Conservation (phyloP, 2,329 filamentous ascomycete species). For the Fusarium anguioides region DNA sequence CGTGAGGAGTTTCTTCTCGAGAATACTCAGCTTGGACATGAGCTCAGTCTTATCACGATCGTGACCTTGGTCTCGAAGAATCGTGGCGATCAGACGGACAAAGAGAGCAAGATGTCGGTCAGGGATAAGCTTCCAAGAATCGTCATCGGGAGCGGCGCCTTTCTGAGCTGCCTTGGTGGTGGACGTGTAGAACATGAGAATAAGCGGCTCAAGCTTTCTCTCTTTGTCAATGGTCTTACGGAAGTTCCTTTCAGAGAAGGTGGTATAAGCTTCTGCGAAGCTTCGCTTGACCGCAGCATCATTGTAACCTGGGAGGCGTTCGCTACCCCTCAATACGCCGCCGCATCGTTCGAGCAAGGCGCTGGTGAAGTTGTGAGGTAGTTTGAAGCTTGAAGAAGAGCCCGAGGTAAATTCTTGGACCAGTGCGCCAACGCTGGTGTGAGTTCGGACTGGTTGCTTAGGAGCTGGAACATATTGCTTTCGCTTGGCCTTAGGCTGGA, state of each 20-base stretch:
- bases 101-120: slow-evolving; percentile 96
- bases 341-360: slow-evolving; percentile 78
- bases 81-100: slow-evolving; percentile 83
- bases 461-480: slow-evolving; percentile 83
- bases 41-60: slow-evolving; percentile 87
- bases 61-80: slow-evolving; percentile 85
- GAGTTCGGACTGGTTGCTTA: slow-evolving; percentile 68
- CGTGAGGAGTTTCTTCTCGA: slow-evolving; percentile 93
- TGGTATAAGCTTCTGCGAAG: slow-evolving; percentile 93
- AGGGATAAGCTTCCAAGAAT: slow-evolving; percentile 89
- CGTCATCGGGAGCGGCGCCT: slow-evolving; percentile 80
- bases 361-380: slow-evolving; percentile 65
- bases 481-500: slow-evolving; percentile 89
- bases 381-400: slow-evolving; percentile 63
- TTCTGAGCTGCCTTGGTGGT: slow-evolving; percentile 87
- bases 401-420: slow-evolving; percentile 83
- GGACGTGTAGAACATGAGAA: slow-evolving; percentile 96
- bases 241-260: slow-evolving; percentile 89
- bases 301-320: slow-evolving; percentile 87
- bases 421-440: slow-evolving; percentile 84
- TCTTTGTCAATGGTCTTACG: slow-evolving; percentile 94
- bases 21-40: slow-evolving; percentile 77
- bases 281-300: slow-evolving; percentile 92
- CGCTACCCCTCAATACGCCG: slow-evolving; percentile 82
- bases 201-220: slow-evolving; percentile 88